Base-by-base conservation (phyloP, 2,329 filamentous ascomycete species). In the Zymoseptoria ardabiliae region DNA sequence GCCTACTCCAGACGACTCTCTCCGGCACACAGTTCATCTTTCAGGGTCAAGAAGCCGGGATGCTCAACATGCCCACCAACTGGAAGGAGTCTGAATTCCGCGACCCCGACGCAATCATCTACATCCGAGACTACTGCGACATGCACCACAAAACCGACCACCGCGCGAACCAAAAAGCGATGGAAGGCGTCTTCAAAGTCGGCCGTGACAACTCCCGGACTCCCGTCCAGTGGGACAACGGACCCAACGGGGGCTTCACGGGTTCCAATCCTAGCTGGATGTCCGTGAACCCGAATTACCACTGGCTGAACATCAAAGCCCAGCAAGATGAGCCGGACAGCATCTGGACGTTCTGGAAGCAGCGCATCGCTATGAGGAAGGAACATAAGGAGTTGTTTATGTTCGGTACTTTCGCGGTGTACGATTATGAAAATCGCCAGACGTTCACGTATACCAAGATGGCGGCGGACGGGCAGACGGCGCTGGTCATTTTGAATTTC, bases 191-290 rank as follows among this genome's bases (percentile, higher is more conserved):
- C 74, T 85, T 67, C 80, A 82, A 79, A 63, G 84, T 85, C 69
- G 84, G 81, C 7, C 72, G 88, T 21, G 88, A 91, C 72, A 88
- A 91, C 71, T 84, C 83, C 7, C 80, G 88, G 52, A 85, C 85
- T 0, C 88, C 88, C 0, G 85, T 91, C 72, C 87, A 90, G 69
- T 91, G 88, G 88, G 79, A 84, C 62, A 68, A 72, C n/a, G 76
- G 73, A 1, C 68, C 74, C 0, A 81, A 90, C 61, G 86, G 78
- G 0, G 88, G 88, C 10, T 91, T 91, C 74, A 85, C 85, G 0
- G 75, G 61, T 17, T 49, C 75, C 1, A 74, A 73, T 1, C 78
- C 77, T 57, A 85, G 87, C 2, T 91, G 88, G 88, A 90, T 91
- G 82, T 79, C 81, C 13, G 81, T 85, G 48, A 85, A 89, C 69